Evolutionary conservation across 805 yeast species (phyloP), one percentile per base, ranked within the genome.

Genomic region (Candida golubevii): DNA sequence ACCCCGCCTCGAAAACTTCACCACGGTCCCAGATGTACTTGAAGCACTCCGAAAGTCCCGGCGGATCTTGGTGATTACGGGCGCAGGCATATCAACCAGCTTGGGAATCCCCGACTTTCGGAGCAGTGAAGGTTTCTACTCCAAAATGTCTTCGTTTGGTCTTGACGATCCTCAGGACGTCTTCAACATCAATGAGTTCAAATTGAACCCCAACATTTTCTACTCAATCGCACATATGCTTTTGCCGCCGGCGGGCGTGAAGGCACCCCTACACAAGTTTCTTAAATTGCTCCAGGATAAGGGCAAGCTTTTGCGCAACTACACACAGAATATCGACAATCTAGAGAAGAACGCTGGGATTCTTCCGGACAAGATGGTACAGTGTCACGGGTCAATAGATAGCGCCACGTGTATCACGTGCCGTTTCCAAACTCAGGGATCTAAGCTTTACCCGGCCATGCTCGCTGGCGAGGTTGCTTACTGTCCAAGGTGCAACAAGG

Each of bases 381-480:
- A 88, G 63, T 89, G 97, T 59, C 97, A 89, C 64, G 97, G 97
- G 1, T 86, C 95, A 2, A 89, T 89, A 64, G 96, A 95, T 0
- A 77, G 79, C 0, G 97, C 96, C 8, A 79, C 89, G 3, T 89
- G 97, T 59, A 72, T 82, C 31, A 81, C 90, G 3, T 89, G 97
- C 61, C 74, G 78, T 39, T 77, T 77, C 59, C 68, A 74, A 57
- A 78, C 82, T 7, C 77, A 78, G 1, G 97, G 97, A 13, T 78
- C 75, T 40, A 72, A 72, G 26, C 71, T 89, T 2, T 86, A 72
- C 56, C 74, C 74, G 11, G 78, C 77, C 42, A 80, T 89, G 34
- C 69, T 83, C 51, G 65, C 66, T 2, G 71, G 77, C 39, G 78
- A 78, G 44, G 66, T 89, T 27, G 88, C 96, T 1, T 63, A 79